Percentiles rank a stretch among this genome's conserved stretches.
phyloP scores from a whole-genome alignment of 768 basidiomycete genomes.

The Rhodosporidiobolus odoratus region DNA sequence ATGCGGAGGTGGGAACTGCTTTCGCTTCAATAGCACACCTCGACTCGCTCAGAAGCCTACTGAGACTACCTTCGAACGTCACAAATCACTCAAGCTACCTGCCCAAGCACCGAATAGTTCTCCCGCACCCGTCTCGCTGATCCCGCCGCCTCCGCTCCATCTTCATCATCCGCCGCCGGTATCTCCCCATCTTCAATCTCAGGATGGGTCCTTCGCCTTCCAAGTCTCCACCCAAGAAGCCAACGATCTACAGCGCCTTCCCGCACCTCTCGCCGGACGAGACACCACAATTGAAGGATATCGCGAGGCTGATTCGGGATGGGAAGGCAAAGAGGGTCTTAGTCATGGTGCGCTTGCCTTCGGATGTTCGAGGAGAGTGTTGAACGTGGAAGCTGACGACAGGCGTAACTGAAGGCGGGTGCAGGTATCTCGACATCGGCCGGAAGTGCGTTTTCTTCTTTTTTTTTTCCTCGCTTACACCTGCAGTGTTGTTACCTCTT shows the following conservation, averaged over 20 bases:
- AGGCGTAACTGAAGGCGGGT: constrained; percentile 20
- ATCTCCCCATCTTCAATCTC: neutral
- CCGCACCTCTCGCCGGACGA: constrained; percentile 1
- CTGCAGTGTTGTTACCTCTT: neutral
- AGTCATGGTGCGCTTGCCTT: constrained; percentile 26
- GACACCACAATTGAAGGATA: constrained; percentile 29
- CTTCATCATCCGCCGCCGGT: neutral
- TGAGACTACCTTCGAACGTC: no score
- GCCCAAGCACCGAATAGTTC: neutral
- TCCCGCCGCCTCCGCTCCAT: neutral
- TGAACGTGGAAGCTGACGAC: neutral
- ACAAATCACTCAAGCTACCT: no score
- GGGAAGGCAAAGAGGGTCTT: constrained; percentile 36
- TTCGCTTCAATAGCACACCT: no score
- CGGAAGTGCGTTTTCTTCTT: constrained; percentile 46
- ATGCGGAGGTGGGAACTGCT: no score
- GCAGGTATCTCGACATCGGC: constrained; percentile 71
- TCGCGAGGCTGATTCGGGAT: constrained; percentile 36
- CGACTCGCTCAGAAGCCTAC: no score
- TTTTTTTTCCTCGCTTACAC: neutral
- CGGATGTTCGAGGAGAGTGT: neutral
- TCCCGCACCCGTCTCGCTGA: neutral
- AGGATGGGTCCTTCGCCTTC: neutral
- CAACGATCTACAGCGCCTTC: constrained; percentile 12
- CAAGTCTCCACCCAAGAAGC: neutral